phyloP scores from a whole-genome alignment of 164 flowering plant genomes.

The Sextonia rubra region DNA sequence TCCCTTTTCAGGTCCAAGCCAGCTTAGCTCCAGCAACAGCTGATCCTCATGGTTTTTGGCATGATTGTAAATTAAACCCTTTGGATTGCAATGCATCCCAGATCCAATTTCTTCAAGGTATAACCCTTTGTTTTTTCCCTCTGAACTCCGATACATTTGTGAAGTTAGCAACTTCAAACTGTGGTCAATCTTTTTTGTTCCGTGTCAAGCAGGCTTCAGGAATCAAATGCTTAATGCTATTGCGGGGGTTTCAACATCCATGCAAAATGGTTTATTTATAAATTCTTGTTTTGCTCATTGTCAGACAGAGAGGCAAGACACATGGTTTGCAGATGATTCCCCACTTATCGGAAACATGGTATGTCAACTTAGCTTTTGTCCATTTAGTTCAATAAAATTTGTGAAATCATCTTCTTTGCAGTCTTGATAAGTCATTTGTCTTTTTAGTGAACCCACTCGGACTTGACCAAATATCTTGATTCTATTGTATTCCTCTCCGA shows the following conservation, averaged over 20 bases:
- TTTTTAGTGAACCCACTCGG: background rate
- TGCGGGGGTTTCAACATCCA: slow-evolving; percentile 34
- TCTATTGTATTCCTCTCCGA: background rate
- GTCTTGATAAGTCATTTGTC: background rate
- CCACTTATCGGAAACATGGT: slow-evolving; percentile 68
- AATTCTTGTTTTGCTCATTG: slow-evolving; percentile 97
- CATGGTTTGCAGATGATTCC: slow-evolving; percentile 74
- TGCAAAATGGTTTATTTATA: slow-evolving; percentile 53
- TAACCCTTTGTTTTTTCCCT: background rate
- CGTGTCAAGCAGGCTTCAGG: slow-evolving; percentile 59
- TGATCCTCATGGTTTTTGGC: slow-evolving; percentile 74
- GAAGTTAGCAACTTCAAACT: background rate
- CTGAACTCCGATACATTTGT: background rate
- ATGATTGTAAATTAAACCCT: slow-evolving; percentile 50
- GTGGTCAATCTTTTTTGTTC: background rate
- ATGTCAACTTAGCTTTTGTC: background rate
- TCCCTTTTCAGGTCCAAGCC: slow-evolving; percentile 44
- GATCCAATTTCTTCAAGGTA: slow-evolving; percentile 72
- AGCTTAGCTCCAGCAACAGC: slow-evolving; percentile 74
- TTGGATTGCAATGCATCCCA: slow-evolving; percentile 55
- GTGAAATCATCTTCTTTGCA: background rate
- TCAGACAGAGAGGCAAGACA: slow-evolving; percentile 89
- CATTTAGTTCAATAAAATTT: background rate
- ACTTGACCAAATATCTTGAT: background rate
- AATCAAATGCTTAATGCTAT: slow-evolving; percentile 59